Evolutionary conservation across 2,329 filamentous ascomycete genomes (phyloP), one percentile per base, ranked within the genome.

Genomic region (Calonectria leucothoes): DNA sequence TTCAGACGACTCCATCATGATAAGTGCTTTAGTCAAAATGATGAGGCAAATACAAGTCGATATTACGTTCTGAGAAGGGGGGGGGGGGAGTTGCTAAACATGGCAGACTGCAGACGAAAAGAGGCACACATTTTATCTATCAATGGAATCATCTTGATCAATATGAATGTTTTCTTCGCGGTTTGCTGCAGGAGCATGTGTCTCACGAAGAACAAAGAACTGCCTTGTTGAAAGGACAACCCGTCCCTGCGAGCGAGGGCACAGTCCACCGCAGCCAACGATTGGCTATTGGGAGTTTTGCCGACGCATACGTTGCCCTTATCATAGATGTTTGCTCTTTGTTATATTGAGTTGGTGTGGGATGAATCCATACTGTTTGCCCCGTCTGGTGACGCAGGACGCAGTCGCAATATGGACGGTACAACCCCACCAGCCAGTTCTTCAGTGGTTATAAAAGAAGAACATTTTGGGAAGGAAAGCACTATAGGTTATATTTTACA

Each of bases 1-100:
- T 20, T 75, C 51, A 6, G 17, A n/a, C 23, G 76, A 45, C 12
- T 72, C 71, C 49, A 74, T 75, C 0, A n/a, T 25, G 12, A 39
- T 39, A 15, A 39, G 14, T 20, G 15, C 35, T 27, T 6, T 23
- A 17, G 3, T 4, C 10, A 11, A 37, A 5, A 20, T 33, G 51
- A 6, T 17, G 29, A 20, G n/a, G 6, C 33, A 6, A 61, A 37
- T 25, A 3, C 6, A 15, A 33, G 35, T 12, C 14, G 11, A 27
- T 20, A 6, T 25, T 6, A 61, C n/a, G n/a, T n/a, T n/a, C n/a
- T n/a, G n/a, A n/a, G n/a, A n/a, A n/a, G n/a, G n/a, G n/a, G n/a
- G n/a, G 23, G 33, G 8, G n/a, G 23, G 35, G 25, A 29, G 25
- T 29, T 17, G 17, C 15, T 6, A 27, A 37, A 23, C 14, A 39